Conservation (phyloP, 495 filamentous ascomycete genomes). For the Daldinia caldariorum region DNA sequence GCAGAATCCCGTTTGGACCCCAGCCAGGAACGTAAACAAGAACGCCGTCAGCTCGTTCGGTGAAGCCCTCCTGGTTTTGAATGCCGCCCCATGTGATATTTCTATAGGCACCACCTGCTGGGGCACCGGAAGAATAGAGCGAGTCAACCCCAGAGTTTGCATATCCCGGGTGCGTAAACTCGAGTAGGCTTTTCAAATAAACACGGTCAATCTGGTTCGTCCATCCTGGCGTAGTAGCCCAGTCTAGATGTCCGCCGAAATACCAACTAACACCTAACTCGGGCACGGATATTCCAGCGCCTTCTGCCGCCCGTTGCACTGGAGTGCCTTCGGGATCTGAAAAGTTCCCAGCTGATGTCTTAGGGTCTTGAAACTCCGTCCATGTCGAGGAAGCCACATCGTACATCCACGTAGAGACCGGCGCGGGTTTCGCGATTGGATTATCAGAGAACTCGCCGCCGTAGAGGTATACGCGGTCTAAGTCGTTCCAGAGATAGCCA, state of each 20-base stretch:
- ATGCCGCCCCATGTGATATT: constrained; percentile 78
- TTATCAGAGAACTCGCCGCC: constrained; percentile 75
- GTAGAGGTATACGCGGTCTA: constrained; percentile 73
- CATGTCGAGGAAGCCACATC: constrained; percentile 65
- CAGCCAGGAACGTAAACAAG: constrained; percentile 77
- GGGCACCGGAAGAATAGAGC: constrained; percentile 61
- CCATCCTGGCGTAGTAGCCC: constrained; percentile 76
- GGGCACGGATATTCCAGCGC: constrained; percentile 73
- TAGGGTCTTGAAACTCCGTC: constrained; percentile 66
- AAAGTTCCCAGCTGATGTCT: constrained; percentile 66
- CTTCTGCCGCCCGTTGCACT: constrained; percentile 73
- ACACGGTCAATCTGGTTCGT: constrained; percentile 65
- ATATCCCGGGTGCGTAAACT: constrained; percentile 76
- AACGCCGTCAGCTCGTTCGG: constrained; percentile 75
- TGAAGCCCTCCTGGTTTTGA: constrained; percentile 69
- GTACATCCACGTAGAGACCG: constrained; percentile 73
- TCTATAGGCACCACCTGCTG: constrained; percentile 65
- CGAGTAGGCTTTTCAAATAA: constrained; percentile 77
- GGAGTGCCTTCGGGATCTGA: constrained; percentile 61
- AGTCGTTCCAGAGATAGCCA: constrained; percentile 77
- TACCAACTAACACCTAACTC: constrained; percentile 75
- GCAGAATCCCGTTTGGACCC: constrained; percentile 72
- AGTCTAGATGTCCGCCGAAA: constrained; percentile 79
- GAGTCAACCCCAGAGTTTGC: constrained; percentile 65
- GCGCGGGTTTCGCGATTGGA: constrained; percentile 60